Evolutionary conservation across 768 basidiomycete genomes (phyloP), one percentile per base, ranked within the genome.

Genomic region (Tricholoma furcatifolium): DNA sequence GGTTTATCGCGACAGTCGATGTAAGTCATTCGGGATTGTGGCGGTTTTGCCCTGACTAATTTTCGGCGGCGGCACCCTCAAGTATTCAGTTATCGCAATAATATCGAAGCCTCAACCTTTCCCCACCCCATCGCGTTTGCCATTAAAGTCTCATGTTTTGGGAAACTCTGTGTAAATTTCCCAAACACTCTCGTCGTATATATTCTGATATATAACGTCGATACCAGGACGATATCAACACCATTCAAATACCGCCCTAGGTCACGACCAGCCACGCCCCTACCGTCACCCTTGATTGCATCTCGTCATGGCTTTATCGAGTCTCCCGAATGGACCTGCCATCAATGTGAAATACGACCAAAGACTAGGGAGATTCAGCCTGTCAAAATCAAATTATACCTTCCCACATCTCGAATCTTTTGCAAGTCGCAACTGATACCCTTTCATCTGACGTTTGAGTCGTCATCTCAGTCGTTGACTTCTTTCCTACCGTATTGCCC

Each of bases 191-290:
- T 7, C 27, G 27, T 27, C 7, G 27, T 7, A 27, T 47, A 31
- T 36, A 7, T 55, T 7, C 14, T 43, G 48, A 18, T 38, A 36
- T 40, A 44, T 60, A 36, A 53, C 36, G 38, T 50, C 50, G 35
- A 50, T 43, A 47, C 31, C 39, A 88, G 84, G 36, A 68, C 73
- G 17, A 67, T 88, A 30, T 78, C 79, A n/a, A 51, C 47, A 41
- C 51, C 11, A 84, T 83, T 91, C 63, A 63, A 80, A 17, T 89
- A 89, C 60, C 70, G 75, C 53, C 88, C 87, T 24, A 84, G 85
- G 6, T 81, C 82, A 40, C 77, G 84, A 34, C 86, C 88, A 3
- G 71, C 80, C 1, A 65, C 62, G 0, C 73, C 81, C 8, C 63
- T 82, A 27, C 87, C 85, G 14, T 53, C 64, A 8, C 74, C 80